Conservation (phyloP, 1,139 yeast genomes). For the Pichia sp. region DNA sequence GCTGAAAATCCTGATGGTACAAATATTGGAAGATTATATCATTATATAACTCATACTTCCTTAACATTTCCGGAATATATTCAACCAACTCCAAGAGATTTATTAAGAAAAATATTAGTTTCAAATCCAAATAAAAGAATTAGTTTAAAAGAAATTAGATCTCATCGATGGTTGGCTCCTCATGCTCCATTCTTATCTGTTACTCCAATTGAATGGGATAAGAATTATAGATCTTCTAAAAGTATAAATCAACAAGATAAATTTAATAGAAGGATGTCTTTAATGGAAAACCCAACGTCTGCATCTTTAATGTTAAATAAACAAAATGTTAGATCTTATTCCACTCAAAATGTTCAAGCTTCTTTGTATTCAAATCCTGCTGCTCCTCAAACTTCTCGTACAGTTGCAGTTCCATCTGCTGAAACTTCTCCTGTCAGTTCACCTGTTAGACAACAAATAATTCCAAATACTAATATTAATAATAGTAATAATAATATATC, state of each 20-base stretch:
- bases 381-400: constrained; percentile 51
- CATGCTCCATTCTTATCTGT: constrained; percentile 77
- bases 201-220: constrained; percentile 89
- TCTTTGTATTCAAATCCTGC: constrained; percentile 41
- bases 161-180: constrained; percentile 82
- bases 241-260: constrained; percentile 27
- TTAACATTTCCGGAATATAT: constrained; percentile 94
- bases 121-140: constrained; percentile 82
- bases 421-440: constrained; percentile 28
- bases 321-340: constrained; percentile 39
- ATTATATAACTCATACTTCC: constrained; percentile 85
- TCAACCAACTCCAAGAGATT: constrained; percentile 85
- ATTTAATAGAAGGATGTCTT: constrained; percentile 34
- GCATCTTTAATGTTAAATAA: constrained; percentile 30
- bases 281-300: constrained; percentile 37
- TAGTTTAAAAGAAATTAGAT: constrained; percentile 58
- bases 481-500: constrained; percentile 1
- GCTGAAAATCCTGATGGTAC: constrained; percentile 95
- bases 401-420: constrained; percentile 42
- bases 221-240: constrained; percentile 34
- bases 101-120: constrained; percentile 76
- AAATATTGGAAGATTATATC: constrained; percentile 84
- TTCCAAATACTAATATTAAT: background rate
- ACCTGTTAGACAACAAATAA: constrained; percentile 12
- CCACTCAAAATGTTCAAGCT: constrained; percentile 37